Conservation (phyloP, 106 monocot genomes). For the Iris macrosiphon region DNA sequence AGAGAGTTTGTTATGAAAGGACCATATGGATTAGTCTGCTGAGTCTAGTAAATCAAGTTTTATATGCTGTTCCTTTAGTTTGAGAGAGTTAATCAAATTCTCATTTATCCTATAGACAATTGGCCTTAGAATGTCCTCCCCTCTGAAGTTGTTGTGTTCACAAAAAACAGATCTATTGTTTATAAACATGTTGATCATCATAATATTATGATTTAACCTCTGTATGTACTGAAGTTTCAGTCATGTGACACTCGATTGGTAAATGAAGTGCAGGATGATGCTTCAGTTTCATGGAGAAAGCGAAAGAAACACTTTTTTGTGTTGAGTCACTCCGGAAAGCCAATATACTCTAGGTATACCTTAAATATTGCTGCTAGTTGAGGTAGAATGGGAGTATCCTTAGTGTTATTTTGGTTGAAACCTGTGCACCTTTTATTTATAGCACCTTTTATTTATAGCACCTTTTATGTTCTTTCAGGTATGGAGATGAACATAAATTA, state of each 20-base stretch:
- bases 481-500: conserved; percentile 96
- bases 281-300: conserved; percentile 84
- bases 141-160: too few species aligned
- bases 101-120: too few species aligned
- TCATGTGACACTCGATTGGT: conserved; percentile 2
- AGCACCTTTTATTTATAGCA: background rate
- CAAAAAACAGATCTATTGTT: background rate
- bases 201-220: background rate
- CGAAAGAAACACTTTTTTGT: conserved; percentile 90
- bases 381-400: background rate
- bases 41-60: too few species aligned
- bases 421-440: background rate
- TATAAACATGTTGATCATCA: background rate
- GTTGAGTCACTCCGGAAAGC: conserved; percentile 94
- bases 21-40: too few species aligned
- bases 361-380: background rate
- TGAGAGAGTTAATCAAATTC: too few species aligned
- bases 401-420: background rate
- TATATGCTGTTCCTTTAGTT: too few species aligned
- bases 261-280: conserved; percentile 74
- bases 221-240: background rate
- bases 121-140: too few species aligned
- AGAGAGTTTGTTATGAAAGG: too few species aligned
- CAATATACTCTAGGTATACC: conserved; percentile 82
- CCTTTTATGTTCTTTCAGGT: conserved; percentile 42